These are phyloP conservation scores for Elsinoe batatas DNA, from an alignment of 2,329 filamentous ascomycete species.

Conservation along the genomic window DNA sequence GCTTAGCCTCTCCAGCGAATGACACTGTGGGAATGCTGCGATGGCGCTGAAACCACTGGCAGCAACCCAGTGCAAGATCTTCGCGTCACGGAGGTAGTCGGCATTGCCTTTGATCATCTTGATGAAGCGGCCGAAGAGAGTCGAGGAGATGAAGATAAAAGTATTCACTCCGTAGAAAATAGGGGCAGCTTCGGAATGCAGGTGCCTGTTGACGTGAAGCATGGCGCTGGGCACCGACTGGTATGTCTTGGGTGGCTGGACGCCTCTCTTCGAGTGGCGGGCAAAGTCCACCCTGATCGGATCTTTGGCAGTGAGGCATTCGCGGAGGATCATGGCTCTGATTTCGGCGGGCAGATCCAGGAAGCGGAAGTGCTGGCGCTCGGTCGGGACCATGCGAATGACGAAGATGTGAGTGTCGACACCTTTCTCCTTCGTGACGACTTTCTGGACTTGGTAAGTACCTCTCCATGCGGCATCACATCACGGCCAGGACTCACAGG, in stretches of 20 bases:
- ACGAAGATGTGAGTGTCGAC: background rate
- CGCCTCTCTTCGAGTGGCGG: background rate
- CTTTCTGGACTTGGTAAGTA: no score
- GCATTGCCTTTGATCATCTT: background rate
- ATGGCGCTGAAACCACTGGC: no score
- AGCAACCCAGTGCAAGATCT: no score
- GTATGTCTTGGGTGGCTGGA: background rate
- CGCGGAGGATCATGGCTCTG: background rate
- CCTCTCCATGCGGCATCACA: no score
- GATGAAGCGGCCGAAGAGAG: background rate
- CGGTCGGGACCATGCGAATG: background rate
- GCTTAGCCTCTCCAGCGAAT: no score
- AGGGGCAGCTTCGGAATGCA: background rate
- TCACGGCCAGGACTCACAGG: background rate
- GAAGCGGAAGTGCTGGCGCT: background rate
- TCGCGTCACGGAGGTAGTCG: no score
- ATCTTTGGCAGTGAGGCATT: background rate
- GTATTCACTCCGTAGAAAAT: background rate
- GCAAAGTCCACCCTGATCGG: background rate
- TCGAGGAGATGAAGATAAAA: background rate
- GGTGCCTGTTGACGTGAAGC: background rate
- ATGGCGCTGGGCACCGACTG: background rate
- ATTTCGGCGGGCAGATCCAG: background rate
- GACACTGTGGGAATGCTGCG: no score
- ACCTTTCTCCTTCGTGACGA: background rate